These are phyloP conservation scores for Metschnikowia matae DNA, from an alignment of 805 yeast species.

Conservation along the genomic window DNA sequence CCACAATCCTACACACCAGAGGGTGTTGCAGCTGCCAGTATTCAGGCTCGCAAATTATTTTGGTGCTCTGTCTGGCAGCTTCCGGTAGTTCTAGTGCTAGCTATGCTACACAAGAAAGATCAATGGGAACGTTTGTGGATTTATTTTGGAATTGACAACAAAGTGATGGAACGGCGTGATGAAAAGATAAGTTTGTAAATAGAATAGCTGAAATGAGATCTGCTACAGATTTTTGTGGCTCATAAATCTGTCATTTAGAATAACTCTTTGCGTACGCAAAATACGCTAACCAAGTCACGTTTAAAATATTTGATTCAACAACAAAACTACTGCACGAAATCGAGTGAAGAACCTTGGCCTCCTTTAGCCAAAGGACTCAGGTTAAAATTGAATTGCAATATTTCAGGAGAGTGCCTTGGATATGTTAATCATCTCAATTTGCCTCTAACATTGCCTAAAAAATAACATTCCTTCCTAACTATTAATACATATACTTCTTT, in stretches of 20 bases:
- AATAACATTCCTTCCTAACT: too few species aligned
- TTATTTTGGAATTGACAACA: conserved; percentile 18
- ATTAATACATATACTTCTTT: too few species aligned
- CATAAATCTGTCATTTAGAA: neutral
- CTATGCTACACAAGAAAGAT: conserved; percentile 93
- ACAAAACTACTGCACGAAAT: too few species aligned
- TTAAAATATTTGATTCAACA: too few species aligned
- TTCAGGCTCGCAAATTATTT: conserved; percentile 78
- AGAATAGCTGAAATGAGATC: neutral
- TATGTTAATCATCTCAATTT: too few species aligned
- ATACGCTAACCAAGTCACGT: too few species aligned
- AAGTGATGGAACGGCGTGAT: neutral
- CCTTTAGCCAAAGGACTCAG: too few species aligned
- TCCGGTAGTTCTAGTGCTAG: conserved; percentile 83
- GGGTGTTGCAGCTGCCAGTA: conserved; percentile 56
- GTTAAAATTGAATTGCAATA: too few species aligned
- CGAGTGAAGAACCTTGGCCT: too few species aligned
- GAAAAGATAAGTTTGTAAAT: neutral
- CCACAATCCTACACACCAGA: conserved; percentile 32
- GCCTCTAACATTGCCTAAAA: too few species aligned
- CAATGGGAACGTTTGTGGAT: conserved; percentile 69
- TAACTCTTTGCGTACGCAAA: neutral
- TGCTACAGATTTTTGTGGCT: too few species aligned
- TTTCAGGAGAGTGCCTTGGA: too few species aligned
- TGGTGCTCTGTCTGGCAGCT: conserved; percentile 95